Evolutionary conservation across 441 rosid species (phyloP), one percentile per base, ranked within the genome.

Genomic region (Croton setiger): DNA sequence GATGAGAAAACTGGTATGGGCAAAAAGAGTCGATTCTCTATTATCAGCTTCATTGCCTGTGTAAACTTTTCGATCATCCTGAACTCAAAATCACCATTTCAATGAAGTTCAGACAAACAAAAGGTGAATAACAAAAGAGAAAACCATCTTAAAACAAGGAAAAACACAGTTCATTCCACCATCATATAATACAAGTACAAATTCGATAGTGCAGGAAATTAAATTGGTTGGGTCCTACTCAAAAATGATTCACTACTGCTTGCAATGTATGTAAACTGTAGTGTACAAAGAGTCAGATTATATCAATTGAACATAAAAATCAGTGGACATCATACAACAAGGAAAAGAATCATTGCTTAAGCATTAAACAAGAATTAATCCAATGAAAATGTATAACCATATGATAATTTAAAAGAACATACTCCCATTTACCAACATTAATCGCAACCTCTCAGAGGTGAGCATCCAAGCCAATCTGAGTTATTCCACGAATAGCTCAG

Each of bases 1-100:
- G 60, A 95, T 90, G 66, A 95, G 97, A 80, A 92, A 95, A 81
- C 96, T 87, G 51, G 92, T 84, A 81, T 95, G 99, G 61, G 91
- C 84, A 72, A 74, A 84, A 47, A 94, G 90, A 60, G 91, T 89
- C 70, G 87, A 75, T 74, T 95, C 99, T 80, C 97, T 90, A 70
- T 78, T 85, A 68, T 78, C 88, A 75, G 98, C 95, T 75, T 82
- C 92, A 74, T 81, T 81, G 74, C 98, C 98, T 67, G 92, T 82
- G 70, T 85, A 91, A 77, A 91, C 76, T 69, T 74, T 76, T 75
- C 92, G 85, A 56, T 92, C 96, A 81, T 95, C 98, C 99, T 95
- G 92, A 80, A 83, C 60, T 65, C 83, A 82, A 61, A 27, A 78
- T 60, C 41, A 78, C 73, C 79, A 61, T 23, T 70, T 64, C 43